Evolutionary conservation across 2,329 filamentous ascomycete genomes (phyloP).

Genomic region (Microsporum audouinii): DNA sequence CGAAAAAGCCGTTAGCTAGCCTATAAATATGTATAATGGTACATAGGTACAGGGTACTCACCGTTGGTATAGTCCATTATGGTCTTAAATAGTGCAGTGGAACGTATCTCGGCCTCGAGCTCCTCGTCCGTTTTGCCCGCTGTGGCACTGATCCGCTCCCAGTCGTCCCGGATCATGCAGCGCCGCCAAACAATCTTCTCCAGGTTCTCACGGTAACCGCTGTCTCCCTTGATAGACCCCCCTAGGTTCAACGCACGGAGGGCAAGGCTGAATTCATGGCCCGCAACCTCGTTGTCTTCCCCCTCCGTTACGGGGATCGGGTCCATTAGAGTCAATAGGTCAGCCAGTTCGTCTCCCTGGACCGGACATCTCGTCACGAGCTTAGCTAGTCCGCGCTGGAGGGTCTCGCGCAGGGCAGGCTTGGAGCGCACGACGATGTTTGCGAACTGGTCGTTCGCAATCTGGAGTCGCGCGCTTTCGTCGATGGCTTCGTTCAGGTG

Average conservation of each 20-base stretch:
- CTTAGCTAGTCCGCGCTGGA: conserved; percentile 58
- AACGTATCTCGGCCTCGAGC: conserved; percentile 49
- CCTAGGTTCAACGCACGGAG: conserved; percentile 44
- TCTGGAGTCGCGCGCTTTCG: conserved; percentile 61
- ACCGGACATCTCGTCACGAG: conserved; percentile 63
- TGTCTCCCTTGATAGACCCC: conserved; percentile 44
- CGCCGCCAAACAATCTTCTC: conserved; percentile 73
- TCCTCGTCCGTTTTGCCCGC: conserved; percentile 60
- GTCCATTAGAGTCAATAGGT: conserved; percentile 66
- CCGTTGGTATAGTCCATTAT: conserved; percentile 52
- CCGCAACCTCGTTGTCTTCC: conserved; percentile 39
- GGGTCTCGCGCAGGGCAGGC: conserved; percentile 57
- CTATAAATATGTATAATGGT: conserved; percentile 3
- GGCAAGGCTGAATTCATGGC: conserved; percentile 62
- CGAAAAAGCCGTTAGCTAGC: conserved; percentile 2
- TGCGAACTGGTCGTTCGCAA: conserved; percentile 59
- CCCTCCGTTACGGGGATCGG: conserved; percentile 37
- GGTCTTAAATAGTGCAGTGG: conserved; percentile 59
- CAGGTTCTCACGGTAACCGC: conserved; percentile 45
- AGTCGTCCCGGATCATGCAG: conserved; percentile 72
- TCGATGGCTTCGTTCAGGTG: conserved; percentile 65
- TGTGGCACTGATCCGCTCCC: conserved; percentile 67
- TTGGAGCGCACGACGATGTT: conserved; percentile 44
- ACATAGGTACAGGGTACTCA: conserved; percentile 32
- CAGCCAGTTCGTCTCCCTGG: conserved; percentile 41